Evolutionary conservation across 2,329 filamentous ascomycete genomes (phyloP).

Genomic region (Penicillium oxalicum): DNA sequence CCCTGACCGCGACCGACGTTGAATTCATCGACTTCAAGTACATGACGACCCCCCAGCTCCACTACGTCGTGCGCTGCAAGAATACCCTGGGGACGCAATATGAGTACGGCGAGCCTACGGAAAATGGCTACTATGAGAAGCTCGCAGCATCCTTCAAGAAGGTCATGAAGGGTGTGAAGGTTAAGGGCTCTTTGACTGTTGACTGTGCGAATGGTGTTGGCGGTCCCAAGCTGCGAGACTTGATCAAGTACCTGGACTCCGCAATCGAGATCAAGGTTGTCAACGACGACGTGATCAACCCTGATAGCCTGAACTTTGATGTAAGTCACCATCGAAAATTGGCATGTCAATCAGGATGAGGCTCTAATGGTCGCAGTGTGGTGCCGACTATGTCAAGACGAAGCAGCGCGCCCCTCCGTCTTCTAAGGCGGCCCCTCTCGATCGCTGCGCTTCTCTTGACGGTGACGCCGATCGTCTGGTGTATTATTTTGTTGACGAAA

Average conservation of each 20-base stretch:
- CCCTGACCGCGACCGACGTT: slow-evolving; percentile 67
- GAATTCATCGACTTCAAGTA: slow-evolving; percentile 81
- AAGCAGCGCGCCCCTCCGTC: slow-evolving; percentile 82
- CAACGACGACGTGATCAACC: slow-evolving; percentile 88
- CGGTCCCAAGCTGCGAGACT: slow-evolving; percentile 78
- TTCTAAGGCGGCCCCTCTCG: slow-evolving; percentile 68
- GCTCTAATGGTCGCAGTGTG: slow-evolving; percentile 53
- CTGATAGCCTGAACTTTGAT: slow-evolving; percentile 82
- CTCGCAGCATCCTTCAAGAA: slow-evolving; percentile 75
- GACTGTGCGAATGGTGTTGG: slow-evolving; percentile 97
- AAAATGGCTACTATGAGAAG: slow-evolving; percentile 94
- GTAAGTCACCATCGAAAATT: slow-evolving; percentile 45
- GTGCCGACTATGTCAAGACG: slow-evolving; percentile 96
- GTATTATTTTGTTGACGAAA: slow-evolving; percentile 84
- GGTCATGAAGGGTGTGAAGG: slow-evolving; percentile 70
- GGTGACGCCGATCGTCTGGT: slow-evolving; percentile 93
- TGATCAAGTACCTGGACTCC: slow-evolving; percentile 75
- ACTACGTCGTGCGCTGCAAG: slow-evolving; percentile 90
- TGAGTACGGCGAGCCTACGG: slow-evolving; percentile 81
- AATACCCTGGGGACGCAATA: slow-evolving; percentile 86
- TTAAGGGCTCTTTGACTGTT: slow-evolving; percentile 69
- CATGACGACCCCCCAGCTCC: slow-evolving; percentile 93
- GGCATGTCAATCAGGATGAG: no score
- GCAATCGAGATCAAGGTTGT: slow-evolving; percentile 76
- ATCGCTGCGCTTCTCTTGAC: slow-evolving; percentile 84